Base-by-base conservation (phyloP, 441 rosid species). In the Gossypium trilobum region DNA sequence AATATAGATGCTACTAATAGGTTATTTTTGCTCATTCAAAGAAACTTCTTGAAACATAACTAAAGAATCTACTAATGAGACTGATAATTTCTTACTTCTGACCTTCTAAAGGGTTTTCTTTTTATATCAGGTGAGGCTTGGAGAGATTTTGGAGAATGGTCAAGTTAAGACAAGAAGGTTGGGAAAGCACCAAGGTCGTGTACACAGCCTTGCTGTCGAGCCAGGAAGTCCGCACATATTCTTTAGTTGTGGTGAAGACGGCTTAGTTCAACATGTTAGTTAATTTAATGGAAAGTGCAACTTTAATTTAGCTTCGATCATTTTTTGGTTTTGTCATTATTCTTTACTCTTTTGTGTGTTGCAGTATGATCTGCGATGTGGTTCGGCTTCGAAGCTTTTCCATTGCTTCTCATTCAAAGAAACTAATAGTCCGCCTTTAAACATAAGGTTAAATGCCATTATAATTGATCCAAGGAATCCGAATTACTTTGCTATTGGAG, bases 161-260 rank as follows among this genome's bases (percentile, higher is more conserved):
- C 79, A 29, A 75, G 83, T 86, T 64, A 76, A 79, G 55, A 89
- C 89, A 46, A 81, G 72, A 68, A 77, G 74, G 63, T 74, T 91
- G 68, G 91, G 91, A 73, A 84, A 79, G 75, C 96, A 91, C 78
- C 80, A 55, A 2, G 90, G 90, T 68, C 68, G 77, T 4, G 87
- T 83, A 17, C 80, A 82, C 82, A 84, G 82, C 76, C 88, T 90
- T 63, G 93, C 91, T 68, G 82, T 88, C 70, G 90, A 82, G 80
- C 91, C 89, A 56, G 91, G 93, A 79, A 88, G 86, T 82, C 90
- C 96, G 3, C 80, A 87, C 68, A 70, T 80, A 29, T 69, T 90
- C 63, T 90, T 88, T 61, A 90, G 91, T 80, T 87, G 91, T 14
- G 91, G 88, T 3, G 93, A 83, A 83, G 90, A 90, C 84, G 96